These are phyloP conservation scores for Puccinellia tenuiflora DNA, from an alignment of 176 grass and related monocot species.

Conservation along the genomic window DNA sequence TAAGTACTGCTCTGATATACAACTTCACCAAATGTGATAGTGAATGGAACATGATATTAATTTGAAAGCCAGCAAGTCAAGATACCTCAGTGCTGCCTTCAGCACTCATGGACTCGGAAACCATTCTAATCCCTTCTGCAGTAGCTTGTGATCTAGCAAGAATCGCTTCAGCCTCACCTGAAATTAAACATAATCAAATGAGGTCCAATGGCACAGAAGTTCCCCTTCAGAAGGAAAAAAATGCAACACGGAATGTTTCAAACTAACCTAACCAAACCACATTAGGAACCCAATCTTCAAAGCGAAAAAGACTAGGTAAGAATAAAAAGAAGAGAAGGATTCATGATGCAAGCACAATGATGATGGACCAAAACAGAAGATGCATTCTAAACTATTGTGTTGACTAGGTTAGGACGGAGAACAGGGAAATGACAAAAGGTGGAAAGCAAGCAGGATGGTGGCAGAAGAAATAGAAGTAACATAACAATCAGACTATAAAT, in stretches of 20 bases:
- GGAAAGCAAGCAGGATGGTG: background rate
- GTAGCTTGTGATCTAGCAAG: slow-evolving; percentile 78
- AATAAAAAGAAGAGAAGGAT: background rate
- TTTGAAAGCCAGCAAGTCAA: background rate
- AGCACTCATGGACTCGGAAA: slow-evolving; percentile 62
- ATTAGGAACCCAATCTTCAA: slow-evolving; percentile 12
- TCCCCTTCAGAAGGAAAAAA: background rate
- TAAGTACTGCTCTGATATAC: background rate
- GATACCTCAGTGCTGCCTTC: slow-evolving; percentile 79
- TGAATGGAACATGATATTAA: background rate
- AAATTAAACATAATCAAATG: background rate
- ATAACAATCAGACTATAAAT: background rate
- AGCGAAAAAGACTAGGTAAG: background rate
- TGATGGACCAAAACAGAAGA: background rate
- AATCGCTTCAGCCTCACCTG: slow-evolving; percentile 91
- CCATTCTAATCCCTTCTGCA: slow-evolving; percentile 61
- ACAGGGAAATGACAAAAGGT: background rate
- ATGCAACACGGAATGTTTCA: background rate
- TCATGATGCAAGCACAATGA: background rate
- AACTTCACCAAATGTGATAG: background rate
- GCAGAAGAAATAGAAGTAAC: slow-evolving; percentile 7
- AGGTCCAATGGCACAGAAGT: background rate
- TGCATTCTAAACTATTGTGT: background rate
- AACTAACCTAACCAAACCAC: background rate
- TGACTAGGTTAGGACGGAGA: background rate